Evolutionary conservation across 306 rosid species (phyloP).

Genomic region (Cucumis cinereus): DNA sequence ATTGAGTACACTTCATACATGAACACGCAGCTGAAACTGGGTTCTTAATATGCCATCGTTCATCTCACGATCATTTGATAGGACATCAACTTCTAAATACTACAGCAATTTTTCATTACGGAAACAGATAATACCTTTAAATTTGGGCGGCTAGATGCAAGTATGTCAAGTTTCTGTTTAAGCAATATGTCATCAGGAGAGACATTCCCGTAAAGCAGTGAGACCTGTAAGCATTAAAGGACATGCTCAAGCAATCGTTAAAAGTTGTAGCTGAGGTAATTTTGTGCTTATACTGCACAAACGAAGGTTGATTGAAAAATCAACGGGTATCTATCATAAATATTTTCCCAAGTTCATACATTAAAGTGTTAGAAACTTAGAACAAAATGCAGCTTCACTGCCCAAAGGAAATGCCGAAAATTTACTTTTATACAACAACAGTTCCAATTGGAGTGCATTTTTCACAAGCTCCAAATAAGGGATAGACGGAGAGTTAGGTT

Average conservation of each 20-base stretch:
- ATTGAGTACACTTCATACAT: neutral
- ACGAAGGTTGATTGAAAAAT: neutral
- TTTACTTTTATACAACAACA: neutral
- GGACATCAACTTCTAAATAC: conserved; percentile 3
- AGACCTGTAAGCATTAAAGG: conserved; percentile 43
- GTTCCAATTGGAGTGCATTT: neutral
- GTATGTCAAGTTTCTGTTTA: conserved; percentile 78
- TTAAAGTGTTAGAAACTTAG: neutral
- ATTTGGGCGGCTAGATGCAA: conserved; percentile 79
- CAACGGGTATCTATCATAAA: neutral
- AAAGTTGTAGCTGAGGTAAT: neutral
- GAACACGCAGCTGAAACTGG: neutral
- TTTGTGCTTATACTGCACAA: neutral
- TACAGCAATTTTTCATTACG: neutral
- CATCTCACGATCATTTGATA: neutral
- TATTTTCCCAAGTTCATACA: neutral
- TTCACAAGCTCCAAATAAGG: neutral
- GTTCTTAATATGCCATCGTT: neutral
- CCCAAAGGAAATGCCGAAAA: neutral
- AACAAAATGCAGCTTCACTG: neutral
- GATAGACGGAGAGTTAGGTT: neutral
- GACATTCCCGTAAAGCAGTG: conserved; percentile 73
- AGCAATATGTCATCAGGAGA: conserved; percentile 94
- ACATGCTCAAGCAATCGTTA: conserved; percentile 12
- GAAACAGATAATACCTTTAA: conserved; percentile 44